Conservation (phyloP, 2,329 filamentous ascomycete species). For the Neobulgaria alba region DNA sequence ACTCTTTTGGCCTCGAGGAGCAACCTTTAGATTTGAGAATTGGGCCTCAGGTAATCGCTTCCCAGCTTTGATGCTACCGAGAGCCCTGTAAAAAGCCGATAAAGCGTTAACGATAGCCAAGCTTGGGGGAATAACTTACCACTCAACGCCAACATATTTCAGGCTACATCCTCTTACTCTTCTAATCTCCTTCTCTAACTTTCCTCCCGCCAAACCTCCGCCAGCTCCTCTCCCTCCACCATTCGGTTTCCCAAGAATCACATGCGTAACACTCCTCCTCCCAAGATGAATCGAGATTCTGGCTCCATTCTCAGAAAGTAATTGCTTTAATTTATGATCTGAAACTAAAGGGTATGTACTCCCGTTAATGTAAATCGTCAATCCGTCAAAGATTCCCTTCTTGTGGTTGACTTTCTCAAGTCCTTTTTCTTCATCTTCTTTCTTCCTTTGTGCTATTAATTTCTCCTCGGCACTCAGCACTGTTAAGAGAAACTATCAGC, state of each 20-base stretch:
- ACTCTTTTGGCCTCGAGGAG: conserved; percentile 53
- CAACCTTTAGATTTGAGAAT: conserved; percentile 58
- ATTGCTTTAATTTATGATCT: conserved; percentile 75
- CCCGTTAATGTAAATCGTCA: conserved; percentile 80
- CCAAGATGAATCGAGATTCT: conserved; percentile 61
- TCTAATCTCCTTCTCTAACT: conserved; percentile 73
- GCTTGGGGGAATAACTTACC: conserved; percentile 40
- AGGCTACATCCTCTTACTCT: conserved; percentile 59
- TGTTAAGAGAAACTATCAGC: conserved; percentile 26
- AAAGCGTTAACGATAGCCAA: not conserved
- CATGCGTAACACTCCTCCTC: conserved; percentile 71
- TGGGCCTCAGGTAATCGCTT: conserved; percentile 66
- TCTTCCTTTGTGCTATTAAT: conserved; percentile 31
- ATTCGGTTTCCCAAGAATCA: conserved; percentile 62
- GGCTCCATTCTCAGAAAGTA: conserved; percentile 69
- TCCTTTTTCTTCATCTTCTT: conserved; percentile 44
- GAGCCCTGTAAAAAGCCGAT: conserved; percentile 44
- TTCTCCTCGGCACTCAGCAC: conserved; percentile 14
- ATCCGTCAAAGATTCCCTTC: conserved; percentile 53
- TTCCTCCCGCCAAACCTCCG: conserved; percentile 66
- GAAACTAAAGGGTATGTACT: conserved; percentile 74
- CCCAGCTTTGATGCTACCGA: conserved; percentile 74
- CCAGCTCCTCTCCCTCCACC: conserved; percentile 46
- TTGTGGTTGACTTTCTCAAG: conserved; percentile 22
- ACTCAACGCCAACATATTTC: conserved; percentile 74